Evolutionary conservation across 208 protist genomes (phyloP).

Genomic region (Leishmania mexicana): DNA sequence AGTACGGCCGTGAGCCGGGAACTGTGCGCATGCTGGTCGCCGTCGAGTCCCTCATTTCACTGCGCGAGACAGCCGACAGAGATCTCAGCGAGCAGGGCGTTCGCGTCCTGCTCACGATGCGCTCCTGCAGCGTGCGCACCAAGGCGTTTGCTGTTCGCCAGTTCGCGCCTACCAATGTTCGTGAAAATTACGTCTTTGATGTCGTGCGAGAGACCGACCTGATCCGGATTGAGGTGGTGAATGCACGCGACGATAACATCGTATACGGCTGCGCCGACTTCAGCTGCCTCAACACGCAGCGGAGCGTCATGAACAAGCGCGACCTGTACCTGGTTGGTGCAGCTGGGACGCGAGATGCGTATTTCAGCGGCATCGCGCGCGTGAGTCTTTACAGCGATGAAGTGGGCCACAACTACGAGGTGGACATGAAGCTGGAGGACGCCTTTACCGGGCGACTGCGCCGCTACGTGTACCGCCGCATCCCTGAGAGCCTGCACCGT

Average conservation of each 20-base stretch:
- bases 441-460: constrained; percentile 68
- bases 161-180: constrained; percentile 54
- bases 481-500: constrained; percentile 78
- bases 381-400: constrained; percentile 70
- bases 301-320: constrained; percentile 54
- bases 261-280: constrained; percentile 85
- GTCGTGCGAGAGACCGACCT: constrained; percentile 85
- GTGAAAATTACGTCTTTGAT: constrained; percentile 73
- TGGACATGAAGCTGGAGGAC: constrained; percentile 48
- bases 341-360: constrained; percentile 69
- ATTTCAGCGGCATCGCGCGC: constrained; percentile 73
- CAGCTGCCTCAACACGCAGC: constrained; percentile 76
- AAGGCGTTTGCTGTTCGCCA: constrained; percentile 40
- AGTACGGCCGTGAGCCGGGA: constrained; percentile 80
- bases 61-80: constrained; percentile 39
- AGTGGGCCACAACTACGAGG: constrained; percentile 67
- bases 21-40: constrained; percentile 56
- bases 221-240: constrained; percentile 74
- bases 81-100: constrained; percentile 61
- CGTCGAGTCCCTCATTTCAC: constrained; percentile 45
- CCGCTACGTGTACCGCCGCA: constrained; percentile 59
- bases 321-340: constrained; percentile 66
- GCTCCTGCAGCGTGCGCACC: constrained; percentile 47
- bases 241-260: constrained; percentile 34
- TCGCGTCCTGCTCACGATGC: constrained; percentile 70